Percentiles rank a stretch among this genome's conserved stretches.
phyloP scores from a whole-genome alignment of 768 basidiomycete species.

The Phylloporus sp. region DNA sequence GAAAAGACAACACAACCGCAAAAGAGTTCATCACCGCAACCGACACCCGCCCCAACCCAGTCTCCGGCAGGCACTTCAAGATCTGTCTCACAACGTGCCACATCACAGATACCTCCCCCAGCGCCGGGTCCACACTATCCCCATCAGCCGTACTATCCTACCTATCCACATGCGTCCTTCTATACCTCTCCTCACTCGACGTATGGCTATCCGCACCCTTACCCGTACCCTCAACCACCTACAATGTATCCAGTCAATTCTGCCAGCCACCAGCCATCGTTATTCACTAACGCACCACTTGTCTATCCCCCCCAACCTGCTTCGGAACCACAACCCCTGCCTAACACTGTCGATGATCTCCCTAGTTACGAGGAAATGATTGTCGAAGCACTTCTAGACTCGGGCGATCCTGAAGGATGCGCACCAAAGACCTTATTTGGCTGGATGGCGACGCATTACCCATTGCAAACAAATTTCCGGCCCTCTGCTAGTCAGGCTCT shows the following conservation, averaged over 20 bases:
- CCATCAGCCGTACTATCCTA: conserved; percentile 52
- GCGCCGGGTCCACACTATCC: conserved; percentile 39
- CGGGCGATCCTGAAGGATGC: conserved; percentile 67
- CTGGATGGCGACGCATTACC: conserved; percentile 82
- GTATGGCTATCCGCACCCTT: conserved; percentile 39
- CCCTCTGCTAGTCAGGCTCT: conserved; percentile 87
- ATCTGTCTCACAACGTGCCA: conserved; percentile 16
- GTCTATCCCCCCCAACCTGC: conserved; percentile 32
- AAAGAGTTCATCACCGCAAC: conserved; percentile 16
- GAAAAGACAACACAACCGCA: conserved; percentile 14
- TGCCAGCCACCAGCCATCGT: conserved; percentile 25
- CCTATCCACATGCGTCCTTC: conserved; percentile 68
- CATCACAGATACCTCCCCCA: conserved; percentile 20
- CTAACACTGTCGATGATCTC: conserved; percentile 45
- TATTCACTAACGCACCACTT: conserved; percentile 36
- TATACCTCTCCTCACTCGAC: conserved; percentile 44
- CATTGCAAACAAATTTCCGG: conserved; percentile 83
- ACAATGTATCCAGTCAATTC: conserved; percentile 30
- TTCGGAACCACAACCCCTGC: conserved; percentile 24
- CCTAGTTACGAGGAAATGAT: conserved; percentile 94
- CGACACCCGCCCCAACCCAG: conserved; percentile 23
- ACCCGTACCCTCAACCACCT: conserved; percentile 31
- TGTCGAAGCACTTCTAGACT: conserved; percentile 68
- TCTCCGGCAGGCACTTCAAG: conserved; percentile 17
- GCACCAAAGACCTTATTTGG: conserved; percentile 80